Conservation (phyloP, 768 basidiomycete species). For the button mushroom (Agaricus bisporus) region DNA sequence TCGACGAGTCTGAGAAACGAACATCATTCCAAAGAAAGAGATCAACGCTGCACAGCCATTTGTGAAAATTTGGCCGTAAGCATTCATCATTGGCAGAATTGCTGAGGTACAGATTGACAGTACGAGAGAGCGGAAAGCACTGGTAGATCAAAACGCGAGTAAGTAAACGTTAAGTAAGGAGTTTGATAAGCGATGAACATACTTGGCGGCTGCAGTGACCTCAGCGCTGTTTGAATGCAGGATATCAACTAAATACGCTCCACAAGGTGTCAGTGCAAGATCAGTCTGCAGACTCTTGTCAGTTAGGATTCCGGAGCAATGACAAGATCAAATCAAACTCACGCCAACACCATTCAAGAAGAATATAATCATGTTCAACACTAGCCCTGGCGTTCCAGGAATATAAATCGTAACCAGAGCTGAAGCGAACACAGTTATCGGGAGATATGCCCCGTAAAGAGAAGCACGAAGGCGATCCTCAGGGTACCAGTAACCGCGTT, state of each 20-base stretch:
- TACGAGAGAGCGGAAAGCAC: slow-evolving; percentile 3
- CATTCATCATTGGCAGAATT: slow-evolving; percentile 10
- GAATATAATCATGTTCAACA: slow-evolving; percentile 44
- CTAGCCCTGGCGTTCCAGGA: slow-evolving; percentile 41
- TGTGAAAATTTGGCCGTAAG: slow-evolving; percentile 7
- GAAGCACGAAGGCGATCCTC: slow-evolving; percentile 62
- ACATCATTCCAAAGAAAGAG: slow-evolving; percentile 2
- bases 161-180: neutral
- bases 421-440: slow-evolving; percentile 34
- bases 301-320: neutral
- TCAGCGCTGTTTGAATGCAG: slow-evolving; percentile 59
- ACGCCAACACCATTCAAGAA: slow-evolving; percentile 66
- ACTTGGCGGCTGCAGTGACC: slow-evolving; percentile 52
- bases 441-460: slow-evolving; percentile 44
- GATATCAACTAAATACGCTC: slow-evolving; percentile 56
- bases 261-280: slow-evolving; percentile 45
- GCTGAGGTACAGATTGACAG: neutral
- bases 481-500: slow-evolving; percentile 53
- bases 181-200: slow-evolving; percentile 10
- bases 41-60: slow-evolving; percentile 1
- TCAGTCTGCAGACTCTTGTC: slow-evolving; percentile 33
- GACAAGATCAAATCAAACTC: slow-evolving; percentile 15
- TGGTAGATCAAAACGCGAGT: neutral
- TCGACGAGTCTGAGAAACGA: neutral
- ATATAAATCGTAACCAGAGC: slow-evolving; percentile 36